Evolutionary conservation across 129 eudicot genomes (phyloP), one percentile per base, ranked within the genome.

Genomic region (Daucus carota): DNA sequence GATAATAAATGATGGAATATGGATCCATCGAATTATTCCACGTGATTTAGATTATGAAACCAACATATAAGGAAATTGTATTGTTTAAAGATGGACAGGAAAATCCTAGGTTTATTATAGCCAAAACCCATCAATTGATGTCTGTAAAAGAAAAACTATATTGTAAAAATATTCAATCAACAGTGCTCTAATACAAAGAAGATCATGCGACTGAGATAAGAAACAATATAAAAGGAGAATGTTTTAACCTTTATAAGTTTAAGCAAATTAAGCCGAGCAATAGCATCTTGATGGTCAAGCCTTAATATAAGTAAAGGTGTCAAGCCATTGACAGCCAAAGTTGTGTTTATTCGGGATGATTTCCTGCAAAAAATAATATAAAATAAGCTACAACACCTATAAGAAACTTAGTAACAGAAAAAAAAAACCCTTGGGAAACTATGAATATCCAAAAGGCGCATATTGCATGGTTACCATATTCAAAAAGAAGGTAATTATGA

Each of bases 231-330:
- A 16, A 32, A 73, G 40, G 41, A 20, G 12, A 46, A 36, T 8
- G 38, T 44, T 38, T 81, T 17, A 40, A 94, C 99, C 99, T 91
- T 94, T 48, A 94, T 94, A 54, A 94, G 73, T 83, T 89, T 94
- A 62, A 94, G 97, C 85, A 94, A 81, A 85, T 89, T 94, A 80
- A 94, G 90, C 34, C 99, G 99, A 77, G 99, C 99, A 74, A 94
- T 94, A 46, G 99, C 99, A 76, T 94, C 99, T 77, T 82, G 99
- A 79, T 94, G 97, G 80, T 94, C 96, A 60, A 94, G 99, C 77
- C 97, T 87, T 6, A 89, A 82, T 43, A 94, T 86, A 33, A 94
- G 90, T 86, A 94, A 83, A 28, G 99, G 97, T 15, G 99, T 94
- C 84, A 94, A 80, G 26, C 99, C 99, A 80, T 91, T 94, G 71